A percentile compares a stretch with the other conserved stretches of the same genome.
Evolutionary conservation across 495 filamentous ascomycete species (phyloP).

Genomic region (Aspergillus baeticus): DNA sequence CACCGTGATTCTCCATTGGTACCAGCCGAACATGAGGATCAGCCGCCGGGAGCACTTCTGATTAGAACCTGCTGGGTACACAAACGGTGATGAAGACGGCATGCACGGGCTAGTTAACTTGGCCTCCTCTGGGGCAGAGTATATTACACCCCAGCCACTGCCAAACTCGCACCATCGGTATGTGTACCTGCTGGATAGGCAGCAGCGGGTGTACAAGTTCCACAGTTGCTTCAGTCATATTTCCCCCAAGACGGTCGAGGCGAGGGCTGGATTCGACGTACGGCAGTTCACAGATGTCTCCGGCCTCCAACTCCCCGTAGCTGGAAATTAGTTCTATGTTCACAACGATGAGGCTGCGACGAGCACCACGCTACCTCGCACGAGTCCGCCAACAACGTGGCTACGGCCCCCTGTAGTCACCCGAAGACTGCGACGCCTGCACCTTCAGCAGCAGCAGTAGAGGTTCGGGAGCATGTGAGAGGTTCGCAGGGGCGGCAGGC

Average conservation of each 20-base stretch:
- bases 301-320: constrained; percentile 25
- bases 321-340: constrained; percentile 39
- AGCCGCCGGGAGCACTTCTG: neutral
- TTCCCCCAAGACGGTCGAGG: constrained; percentile 20
- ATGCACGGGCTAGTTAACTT: neutral
- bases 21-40: constrained; percentile 27
- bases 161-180: constrained; percentile 34
- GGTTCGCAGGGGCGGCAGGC: constrained; percentile 1
- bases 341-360: constrained; percentile 18
- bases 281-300: constrained; percentile 29
- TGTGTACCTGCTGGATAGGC: constrained; percentile 36
- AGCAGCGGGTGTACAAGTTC: constrained; percentile 28
- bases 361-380: constrained; percentile 11
- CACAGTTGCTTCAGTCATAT: constrained; percentile 31
- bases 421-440: constrained; percentile 5
- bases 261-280: constrained; percentile 33
- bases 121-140: constrained; percentile 16
- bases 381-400: constrained; percentile 12
- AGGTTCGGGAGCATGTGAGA: constrained; percentile 16
- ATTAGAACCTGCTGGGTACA: neutral
- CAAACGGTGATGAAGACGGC: neutral
- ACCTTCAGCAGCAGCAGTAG: neutral
- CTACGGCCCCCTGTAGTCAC: constrained; percentile 7
- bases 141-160: constrained; percentile 38
- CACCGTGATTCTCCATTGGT: constrained; percentile 40